Base-by-base conservation (phyloP, 1,284 basidiomycete species). In the Ganoderma leucocontextum region DNA sequence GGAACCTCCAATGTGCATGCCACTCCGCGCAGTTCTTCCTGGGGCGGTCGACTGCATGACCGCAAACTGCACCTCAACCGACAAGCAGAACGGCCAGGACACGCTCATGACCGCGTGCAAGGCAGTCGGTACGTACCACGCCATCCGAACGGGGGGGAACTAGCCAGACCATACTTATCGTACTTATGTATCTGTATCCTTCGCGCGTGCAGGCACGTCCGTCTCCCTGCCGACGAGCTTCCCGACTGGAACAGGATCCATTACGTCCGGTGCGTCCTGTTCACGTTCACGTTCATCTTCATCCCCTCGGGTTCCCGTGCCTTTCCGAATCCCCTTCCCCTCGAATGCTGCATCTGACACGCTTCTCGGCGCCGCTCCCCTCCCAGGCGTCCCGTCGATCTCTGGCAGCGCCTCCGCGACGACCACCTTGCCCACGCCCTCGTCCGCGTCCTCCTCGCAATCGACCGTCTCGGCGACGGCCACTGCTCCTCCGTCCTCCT, bases 21-120 rank as follows among this genome's bases (percentile, higher is more conserved):
- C 72, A 72, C 35, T 67, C 68, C 2, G 58, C 66, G 19, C 62
- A 71, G 12, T 75, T 75, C 67, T 53, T 73, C 53, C 71, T 2
- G 65, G 65, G 35, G 69, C 72, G 12, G 68, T 73, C 41, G 64
- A 68, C 57, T 75, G 74, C 64, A 72, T 75, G 71, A 65, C 65
- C 41, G 47, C 60, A 7, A 65, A 66, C 33, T 75, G 74, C 63
- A 64, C 63, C 15, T 39, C 70, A 4, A 61, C 57, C 12, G 74
- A 73, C 29, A 69, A 69, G 35, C 62, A 70, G 59, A n/a, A 53
- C 8, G 74, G 72, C 12, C 64, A 71, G 39, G 66, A 64, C 25
- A 58, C 57, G 39, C 63, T 75, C 22, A 60, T 69, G 64, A 62
- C 36, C 29, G 64, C 66, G 7, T 75, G 74, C 58, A 58, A 47